A percentile compares a stretch with the other conserved stretches of the same genome.
phyloP scores from a whole-genome alignment of 2,329 filamentous ascomycete species.

The Penicillium palitans region DNA sequence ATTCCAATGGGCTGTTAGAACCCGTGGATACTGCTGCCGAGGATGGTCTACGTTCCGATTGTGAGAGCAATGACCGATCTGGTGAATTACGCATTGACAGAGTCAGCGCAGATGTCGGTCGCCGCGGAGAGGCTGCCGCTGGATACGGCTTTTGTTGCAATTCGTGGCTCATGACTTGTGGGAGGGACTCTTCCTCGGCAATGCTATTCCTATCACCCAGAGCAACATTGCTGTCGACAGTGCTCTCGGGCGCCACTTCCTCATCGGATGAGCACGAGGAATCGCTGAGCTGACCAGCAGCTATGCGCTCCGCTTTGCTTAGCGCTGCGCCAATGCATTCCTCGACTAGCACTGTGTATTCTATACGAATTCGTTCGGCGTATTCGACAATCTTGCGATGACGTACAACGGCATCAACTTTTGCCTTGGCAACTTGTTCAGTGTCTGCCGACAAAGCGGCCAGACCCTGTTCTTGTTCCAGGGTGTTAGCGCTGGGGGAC shows the following conservation, averaged over 20 bases:
- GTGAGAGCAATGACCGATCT: constrained; percentile 49
- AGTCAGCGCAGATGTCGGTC: constrained; percentile 52
- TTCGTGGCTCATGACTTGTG: constrained; percentile 16
- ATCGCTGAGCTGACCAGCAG: constrained; percentile 79
- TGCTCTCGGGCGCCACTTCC: constrained; percentile 47
- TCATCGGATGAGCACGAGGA: constrained; percentile 65
- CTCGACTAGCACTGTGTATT: constrained; percentile 89
- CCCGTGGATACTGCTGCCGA: constrained; percentile 73
- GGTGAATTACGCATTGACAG: constrained; percentile 57
- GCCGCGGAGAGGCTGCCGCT: constrained; percentile 19
- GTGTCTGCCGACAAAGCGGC: constrained; percentile 87
- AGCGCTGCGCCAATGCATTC: constrained; percentile 93
- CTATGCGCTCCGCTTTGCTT: constrained; percentile 83
- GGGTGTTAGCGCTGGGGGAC: constrained; percentile 83
- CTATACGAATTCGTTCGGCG: constrained; percentile 88
- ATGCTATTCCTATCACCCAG: constrained; percentile 6
- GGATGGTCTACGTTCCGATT: constrained; percentile 50
- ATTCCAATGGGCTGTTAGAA: constrained; percentile 87
- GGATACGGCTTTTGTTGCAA: constrained; percentile 10
- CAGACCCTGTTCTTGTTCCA: constrained; percentile 91
- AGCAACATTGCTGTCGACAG: constrained; percentile 4
- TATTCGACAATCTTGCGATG: constrained; percentile 95
- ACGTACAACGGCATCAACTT: constrained; percentile 89
- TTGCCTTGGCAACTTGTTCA: constrained; percentile 76
- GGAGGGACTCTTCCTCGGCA: constrained; percentile 11